Conservation (phyloP, 1,284 basidiomycete genomes). For the Singerocomus inundabilis region DNA sequence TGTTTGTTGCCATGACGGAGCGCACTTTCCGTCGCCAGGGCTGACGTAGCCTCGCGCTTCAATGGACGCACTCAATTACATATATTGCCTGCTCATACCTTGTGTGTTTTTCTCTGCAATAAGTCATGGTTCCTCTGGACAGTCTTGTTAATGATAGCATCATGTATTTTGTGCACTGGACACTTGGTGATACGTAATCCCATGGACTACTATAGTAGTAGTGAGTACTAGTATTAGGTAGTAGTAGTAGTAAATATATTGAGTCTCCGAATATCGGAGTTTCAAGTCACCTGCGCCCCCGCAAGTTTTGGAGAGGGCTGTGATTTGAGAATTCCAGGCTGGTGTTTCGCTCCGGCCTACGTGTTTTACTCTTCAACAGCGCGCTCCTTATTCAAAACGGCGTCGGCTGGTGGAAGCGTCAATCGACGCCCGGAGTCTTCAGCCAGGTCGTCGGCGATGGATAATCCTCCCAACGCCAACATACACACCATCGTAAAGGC, state of each 20-base stretch:
- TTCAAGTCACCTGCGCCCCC: slow-evolving; percentile 14
- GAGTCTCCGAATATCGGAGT: slow-evolving; percentile 22
- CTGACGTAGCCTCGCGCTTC: not conserved
- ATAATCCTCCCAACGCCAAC: slow-evolving; percentile 49
- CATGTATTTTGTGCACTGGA: not conserved
- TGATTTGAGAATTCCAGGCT: slow-evolving; percentile 33
- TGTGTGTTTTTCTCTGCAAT: not conserved
- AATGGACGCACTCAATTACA: too few species aligned
- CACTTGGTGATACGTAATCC: not conserved
- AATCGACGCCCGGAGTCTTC: slow-evolving; percentile 74
- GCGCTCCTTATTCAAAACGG: slow-evolving; percentile 55
- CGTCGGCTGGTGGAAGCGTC: slow-evolving; percentile 69
- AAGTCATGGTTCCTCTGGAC: not conserved
- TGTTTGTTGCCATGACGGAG: not conserved
- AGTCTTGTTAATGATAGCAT: slow-evolving; percentile 1
- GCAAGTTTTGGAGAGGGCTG: slow-evolving; percentile 15
- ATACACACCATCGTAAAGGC: slow-evolving; percentile 81
- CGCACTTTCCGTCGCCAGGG: not conserved
- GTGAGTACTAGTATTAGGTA: too few species aligned
- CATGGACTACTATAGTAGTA: not conserved
- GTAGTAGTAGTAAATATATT: slow-evolving; percentile 14
- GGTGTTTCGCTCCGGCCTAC: slow-evolving; percentile 35
- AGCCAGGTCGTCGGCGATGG: slow-evolving; percentile 51
- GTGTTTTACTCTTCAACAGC: slow-evolving; percentile 27
- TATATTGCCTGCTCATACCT: too few species aligned